Conservation (phyloP, 352 stramenopile genomes). For the Blastocystis sp. region DNA sequence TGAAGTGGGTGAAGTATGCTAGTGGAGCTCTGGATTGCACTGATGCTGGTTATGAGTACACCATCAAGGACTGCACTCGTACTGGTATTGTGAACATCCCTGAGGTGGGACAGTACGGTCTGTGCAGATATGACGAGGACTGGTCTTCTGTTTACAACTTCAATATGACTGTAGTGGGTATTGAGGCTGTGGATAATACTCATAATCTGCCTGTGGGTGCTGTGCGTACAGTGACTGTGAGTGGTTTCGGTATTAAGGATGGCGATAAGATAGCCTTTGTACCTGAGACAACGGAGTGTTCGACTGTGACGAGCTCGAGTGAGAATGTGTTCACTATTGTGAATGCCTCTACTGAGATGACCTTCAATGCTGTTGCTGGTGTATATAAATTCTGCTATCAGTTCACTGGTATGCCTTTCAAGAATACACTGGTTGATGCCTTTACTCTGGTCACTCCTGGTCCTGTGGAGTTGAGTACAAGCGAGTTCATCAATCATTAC, state of each 20-base stretch:
- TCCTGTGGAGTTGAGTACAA: slow-evolving; percentile 7
- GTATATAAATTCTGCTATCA: slow-evolving; percentile 52
- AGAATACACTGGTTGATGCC: slow-evolving; percentile 5
- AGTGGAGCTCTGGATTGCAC: slow-evolving; percentile 14
- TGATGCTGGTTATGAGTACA: slow-evolving; percentile 8
- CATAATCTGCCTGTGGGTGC: slow-evolving; percentile 23
- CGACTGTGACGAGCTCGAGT: not conserved
- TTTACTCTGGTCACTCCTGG: slow-evolving; percentile 29
- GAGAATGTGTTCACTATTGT: slow-evolving; percentile 35
- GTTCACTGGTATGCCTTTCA: slow-evolving; percentile 24
- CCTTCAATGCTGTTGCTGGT: not conserved
- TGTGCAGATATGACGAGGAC: slow-evolving; percentile 35
- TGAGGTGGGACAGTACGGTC: slow-evolving; percentile 42
- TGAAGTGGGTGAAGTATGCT: slow-evolving; percentile 57
- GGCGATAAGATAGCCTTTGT: slow-evolving; percentile 55
- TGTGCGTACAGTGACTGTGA: not conserved
- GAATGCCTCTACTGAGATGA: not conserved
- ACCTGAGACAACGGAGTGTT: not conserved
- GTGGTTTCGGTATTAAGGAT: slow-evolving; percentile 21
- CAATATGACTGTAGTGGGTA: slow-evolving; percentile 47
- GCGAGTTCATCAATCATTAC: slow-evolving; percentile 56
- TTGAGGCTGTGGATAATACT: not conserved
- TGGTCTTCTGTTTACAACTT: slow-evolving; percentile 60
- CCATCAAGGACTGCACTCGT: slow-evolving; percentile 44
- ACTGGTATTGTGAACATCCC: slow-evolving; percentile 55